phyloP scores from a whole-genome alignment of 1,284 basidiomycete genomes.

The Ustilago trichophora region DNA sequence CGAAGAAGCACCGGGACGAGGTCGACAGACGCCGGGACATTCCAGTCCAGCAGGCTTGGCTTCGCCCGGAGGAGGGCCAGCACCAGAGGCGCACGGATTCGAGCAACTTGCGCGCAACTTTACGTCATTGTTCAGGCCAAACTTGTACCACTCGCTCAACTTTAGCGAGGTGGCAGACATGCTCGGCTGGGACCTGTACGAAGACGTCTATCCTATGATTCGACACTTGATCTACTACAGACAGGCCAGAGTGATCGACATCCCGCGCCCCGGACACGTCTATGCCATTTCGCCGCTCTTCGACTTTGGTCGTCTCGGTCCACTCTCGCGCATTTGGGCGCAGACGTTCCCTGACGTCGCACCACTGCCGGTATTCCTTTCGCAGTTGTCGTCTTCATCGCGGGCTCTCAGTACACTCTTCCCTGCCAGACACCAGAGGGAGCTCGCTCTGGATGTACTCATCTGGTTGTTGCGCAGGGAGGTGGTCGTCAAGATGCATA shows the following conservation, averaged over 20 bases:
- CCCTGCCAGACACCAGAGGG: conserved; percentile 33
- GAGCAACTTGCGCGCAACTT: conserved; percentile 48
- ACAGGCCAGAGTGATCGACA: conserved; percentile 86
- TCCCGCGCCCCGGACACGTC: conserved; percentile 82
- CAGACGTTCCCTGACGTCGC: conserved; percentile 77
- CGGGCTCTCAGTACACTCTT: conserved; percentile 46
- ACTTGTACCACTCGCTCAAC: conserved; percentile 68
- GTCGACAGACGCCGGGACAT: too few relatives aligned
- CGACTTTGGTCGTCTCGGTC: conserved; percentile 71
- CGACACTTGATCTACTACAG: conserved; percentile 89
- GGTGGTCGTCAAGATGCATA: conserved; percentile 83
- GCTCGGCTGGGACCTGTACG: conserved; percentile 84
- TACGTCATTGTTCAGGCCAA: conserved; percentile 36
- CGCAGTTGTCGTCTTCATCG: conserved; percentile 39
- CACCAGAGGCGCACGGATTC: conserved; percentile 37
- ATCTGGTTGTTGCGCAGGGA: conserved; percentile 89
- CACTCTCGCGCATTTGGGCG: conserved; percentile 75
- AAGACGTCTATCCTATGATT: conserved; percentile 85
- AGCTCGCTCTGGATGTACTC: conserved; percentile 82
- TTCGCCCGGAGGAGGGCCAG: too few relatives aligned
- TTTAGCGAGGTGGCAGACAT: conserved; percentile 85
- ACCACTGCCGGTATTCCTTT: conserved; percentile 70
- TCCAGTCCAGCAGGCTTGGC: too few relatives aligned
- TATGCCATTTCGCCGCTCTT: conserved; percentile 72
- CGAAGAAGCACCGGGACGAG: conserved; percentile 19